These are phyloP conservation scores for Parmelia sp. DNA, from an alignment of 495 filamentous ascomycete genomes.

Conservation along the genomic window DNA sequence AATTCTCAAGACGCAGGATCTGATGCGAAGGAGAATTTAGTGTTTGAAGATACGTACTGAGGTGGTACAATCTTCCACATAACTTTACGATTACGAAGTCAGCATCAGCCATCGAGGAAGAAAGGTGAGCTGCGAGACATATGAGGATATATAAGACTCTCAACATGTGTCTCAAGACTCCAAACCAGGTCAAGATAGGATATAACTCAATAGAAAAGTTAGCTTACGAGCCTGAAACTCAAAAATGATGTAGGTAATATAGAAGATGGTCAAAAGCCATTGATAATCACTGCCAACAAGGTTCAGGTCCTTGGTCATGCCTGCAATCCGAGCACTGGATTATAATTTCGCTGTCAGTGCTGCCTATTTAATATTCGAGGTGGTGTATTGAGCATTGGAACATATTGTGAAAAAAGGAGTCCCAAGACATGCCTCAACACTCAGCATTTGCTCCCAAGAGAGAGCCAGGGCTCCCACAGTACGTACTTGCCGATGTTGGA, in stretches of 20 bases:
- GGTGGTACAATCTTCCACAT: constrained; percentile 67
- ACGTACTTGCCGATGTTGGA: constrained; percentile 58
- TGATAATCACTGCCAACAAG: constrained; percentile 49
- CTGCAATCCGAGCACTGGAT: constrained; percentile 50
- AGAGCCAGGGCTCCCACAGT: background rate
- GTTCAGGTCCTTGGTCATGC: constrained; percentile 48
- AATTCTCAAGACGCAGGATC: background rate
- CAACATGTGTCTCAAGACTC: too few species aligned
- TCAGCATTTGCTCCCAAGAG: background rate
- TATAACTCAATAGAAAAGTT: too few species aligned
- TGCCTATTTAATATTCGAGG: background rate
- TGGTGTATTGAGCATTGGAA: background rate
- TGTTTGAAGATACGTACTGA: constrained; percentile 24
- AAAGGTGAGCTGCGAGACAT: too few species aligned
- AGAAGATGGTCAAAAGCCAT: constrained; percentile 78
- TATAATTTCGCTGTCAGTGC: background rate
- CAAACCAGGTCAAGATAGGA: too few species aligned
- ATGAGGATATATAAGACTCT: too few species aligned
- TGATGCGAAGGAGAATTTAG: background rate
- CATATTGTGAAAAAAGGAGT: background rate
- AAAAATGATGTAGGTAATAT: constrained; percentile 57
- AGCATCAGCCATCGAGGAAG: too few species aligned
- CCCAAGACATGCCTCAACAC: background rate
- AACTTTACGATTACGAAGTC: constrained; percentile 24
- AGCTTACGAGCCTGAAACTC: constrained; percentile 49